Evolutionary conservation across 306 rosid genomes (phyloP), one percentile per base, ranked within the genome.

Genomic region (Cucumis melo): DNA sequence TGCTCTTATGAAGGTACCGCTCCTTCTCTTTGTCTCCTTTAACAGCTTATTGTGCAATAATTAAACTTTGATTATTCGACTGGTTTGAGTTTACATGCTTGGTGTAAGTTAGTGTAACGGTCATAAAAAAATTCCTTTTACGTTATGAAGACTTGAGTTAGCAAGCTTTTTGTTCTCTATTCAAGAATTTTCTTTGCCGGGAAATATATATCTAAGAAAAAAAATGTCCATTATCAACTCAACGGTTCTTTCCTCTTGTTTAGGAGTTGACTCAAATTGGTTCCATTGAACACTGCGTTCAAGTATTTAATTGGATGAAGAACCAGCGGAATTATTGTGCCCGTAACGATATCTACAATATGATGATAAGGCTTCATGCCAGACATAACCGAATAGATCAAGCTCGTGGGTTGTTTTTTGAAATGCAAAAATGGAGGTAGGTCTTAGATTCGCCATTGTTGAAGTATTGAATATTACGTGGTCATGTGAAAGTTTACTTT

Each of bases 331-430:
- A 90, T 73, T 93, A 91, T 72, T 83, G 90, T 82, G 97, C 98
- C 53, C 93, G 97, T 14, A 91, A 82, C 27, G 98, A 93, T 82
- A 87, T 93, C 1, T 91, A 93, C 82, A 91, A 93, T 73, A 86
- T 91, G 94, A 82, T 93, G 94, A 93, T 93, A 53, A 85, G 96
- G 79, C 85, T 91, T 83, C 90, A 90, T 7, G 94, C 94, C 5
- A 85, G 98, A 86, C 96, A 93, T 81, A 82, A 83, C 82, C 89
- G 85, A 65, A 84, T 75, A 39, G 97, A 91, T 79, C 91, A 90
- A 78, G 98, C 98, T 13, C 98, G 97, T n/a, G 98, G 98, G 3
- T 90, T 93, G 86, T 88, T 91, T 68, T 91, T 93, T 24, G 98
- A 93, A 87, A 93, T 91, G 98, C 94, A 91, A 80, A 83, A 91